A percentile compares a stretch with the other conserved stretches of the same genome.
These are phyloP conservation scores for Saccharomycopsis sp. DNA, from an alignment of 805 yeast genomes.

Conservation along the genomic window DNA sequence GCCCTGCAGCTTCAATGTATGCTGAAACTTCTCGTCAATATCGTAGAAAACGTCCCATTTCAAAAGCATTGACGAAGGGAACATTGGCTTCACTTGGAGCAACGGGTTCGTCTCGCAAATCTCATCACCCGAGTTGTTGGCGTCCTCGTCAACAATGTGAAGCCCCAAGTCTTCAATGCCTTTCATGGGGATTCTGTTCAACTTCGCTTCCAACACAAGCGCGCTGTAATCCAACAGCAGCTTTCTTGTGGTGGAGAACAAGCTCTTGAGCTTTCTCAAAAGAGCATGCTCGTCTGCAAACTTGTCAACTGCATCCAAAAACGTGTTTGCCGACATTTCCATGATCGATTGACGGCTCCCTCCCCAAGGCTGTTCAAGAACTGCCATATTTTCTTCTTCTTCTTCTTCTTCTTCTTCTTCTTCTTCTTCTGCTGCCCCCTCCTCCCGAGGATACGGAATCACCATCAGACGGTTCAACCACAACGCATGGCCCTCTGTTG, in stretches of 20 bases:
- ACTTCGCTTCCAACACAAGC: conserved; percentile 5
- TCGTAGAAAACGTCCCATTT: conserved; percentile 35
- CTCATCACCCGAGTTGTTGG: conserved; percentile 5
- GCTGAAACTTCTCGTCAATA: conserved; percentile 33
- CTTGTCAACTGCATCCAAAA: not conserved
- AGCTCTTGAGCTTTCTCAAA: not conserved
- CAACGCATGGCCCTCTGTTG: conserved; percentile 89
- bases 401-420: not conserved
- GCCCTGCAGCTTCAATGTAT: conserved; percentile 36
- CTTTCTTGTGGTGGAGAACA: not conserved
- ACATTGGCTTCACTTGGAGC: conserved; percentile 7
- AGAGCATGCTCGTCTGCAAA: conserved; percentile 5
- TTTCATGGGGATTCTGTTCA: conserved; percentile 6
- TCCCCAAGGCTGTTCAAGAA: conserved; percentile 3
- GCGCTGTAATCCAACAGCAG: conserved; percentile 4
- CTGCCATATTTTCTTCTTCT: not conserved
- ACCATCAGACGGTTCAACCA: conserved; percentile 46
- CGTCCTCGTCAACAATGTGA: conserved; percentile 8
- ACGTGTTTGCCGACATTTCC: not conserved
- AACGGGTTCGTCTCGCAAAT: conserved; percentile 20
- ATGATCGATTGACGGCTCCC: too few species aligned
- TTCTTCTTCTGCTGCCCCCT: not conserved
- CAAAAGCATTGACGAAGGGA: conserved; percentile 35
- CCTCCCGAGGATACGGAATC: conserved; percentile 15
- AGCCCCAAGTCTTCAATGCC: conserved; percentile 22